These are phyloP conservation scores for Cucumis sativus DNA, from an alignment of 306 rosid species.

Conservation along the genomic window Cucumber_9930_V3 NC_026657.2:30831001-30831500, in stretches of 20 bases:
- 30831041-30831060: conserved; percentile 77
- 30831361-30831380: conserved; percentile 82
- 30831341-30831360: conserved; percentile 76
- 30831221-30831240: neutral
- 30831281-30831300: conserved; percentile 88
- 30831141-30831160: neutral
- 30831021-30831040: conserved; percentile 80
- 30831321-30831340: conserved; percentile 75
- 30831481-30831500: conserved; percentile 37
- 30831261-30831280: neutral
- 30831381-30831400: conserved; percentile 69
- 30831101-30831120: conserved; percentile 34
- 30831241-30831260: neutral
- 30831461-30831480: conserved; percentile 48
- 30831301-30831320: conserved; percentile 88
- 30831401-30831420: conserved; percentile 93
- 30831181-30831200: neutral
- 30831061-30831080: conserved; percentile 95
- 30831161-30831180: neutral
- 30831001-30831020: conserved; percentile 60
- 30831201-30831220: neutral
- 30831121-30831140: conserved; percentile 13
- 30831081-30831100: conserved; percentile 42
- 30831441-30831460: conserved; percentile 60
- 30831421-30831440: conserved; percentile 58